phyloP scores from a whole-genome alignment of 1,139 yeast species.

The Petasospora fabianii region DNA sequence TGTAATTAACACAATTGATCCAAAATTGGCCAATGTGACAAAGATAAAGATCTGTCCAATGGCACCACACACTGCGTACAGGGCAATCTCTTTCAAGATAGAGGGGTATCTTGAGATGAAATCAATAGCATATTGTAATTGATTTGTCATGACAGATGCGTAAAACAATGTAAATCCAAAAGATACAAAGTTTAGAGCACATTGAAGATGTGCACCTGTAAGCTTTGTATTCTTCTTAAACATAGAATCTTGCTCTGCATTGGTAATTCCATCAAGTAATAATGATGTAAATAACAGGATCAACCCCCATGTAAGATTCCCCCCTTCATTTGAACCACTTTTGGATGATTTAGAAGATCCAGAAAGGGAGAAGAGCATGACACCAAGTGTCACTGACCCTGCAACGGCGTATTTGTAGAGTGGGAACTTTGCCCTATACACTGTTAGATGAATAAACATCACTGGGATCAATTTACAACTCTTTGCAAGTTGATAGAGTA shows the following conservation, averaged over 20 bases:
- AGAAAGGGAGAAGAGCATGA: constrained; percentile 64
- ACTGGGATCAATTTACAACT: constrained; percentile 94
- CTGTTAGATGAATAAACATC: constrained; percentile 72
- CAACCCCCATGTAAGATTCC: too few species aligned
- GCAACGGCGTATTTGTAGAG: constrained; percentile 77
- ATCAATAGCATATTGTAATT: constrained; percentile 43
- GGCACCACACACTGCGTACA: constrained; percentile 80
- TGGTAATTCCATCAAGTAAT: constrained; percentile 85
- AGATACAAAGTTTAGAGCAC: constrained; percentile 57
- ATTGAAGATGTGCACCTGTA: constrained; percentile 87
- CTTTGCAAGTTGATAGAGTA: constrained; percentile 82
- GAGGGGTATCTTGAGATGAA: constrained; percentile 47
- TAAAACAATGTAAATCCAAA: constrained; percentile 41
- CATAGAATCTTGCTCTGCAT: constrained; percentile 87
- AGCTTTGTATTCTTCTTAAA: constrained; percentile 46
- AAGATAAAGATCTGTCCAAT: constrained; percentile 92
- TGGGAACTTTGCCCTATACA: constrained; percentile 74
- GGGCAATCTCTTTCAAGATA: constrained; percentile 54
- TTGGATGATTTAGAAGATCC: too few species aligned
- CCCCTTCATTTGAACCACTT: too few species aligned
- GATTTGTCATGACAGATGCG: constrained; percentile 41
- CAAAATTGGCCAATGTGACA: constrained; percentile 76
- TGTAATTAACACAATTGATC: constrained; percentile 79
- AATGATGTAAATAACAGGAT: constrained; percentile 57
- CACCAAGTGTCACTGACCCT: constrained; percentile 72